Conservation (phyloP, 768 basidiomycete species). For the Amanita exitialis region DNA sequence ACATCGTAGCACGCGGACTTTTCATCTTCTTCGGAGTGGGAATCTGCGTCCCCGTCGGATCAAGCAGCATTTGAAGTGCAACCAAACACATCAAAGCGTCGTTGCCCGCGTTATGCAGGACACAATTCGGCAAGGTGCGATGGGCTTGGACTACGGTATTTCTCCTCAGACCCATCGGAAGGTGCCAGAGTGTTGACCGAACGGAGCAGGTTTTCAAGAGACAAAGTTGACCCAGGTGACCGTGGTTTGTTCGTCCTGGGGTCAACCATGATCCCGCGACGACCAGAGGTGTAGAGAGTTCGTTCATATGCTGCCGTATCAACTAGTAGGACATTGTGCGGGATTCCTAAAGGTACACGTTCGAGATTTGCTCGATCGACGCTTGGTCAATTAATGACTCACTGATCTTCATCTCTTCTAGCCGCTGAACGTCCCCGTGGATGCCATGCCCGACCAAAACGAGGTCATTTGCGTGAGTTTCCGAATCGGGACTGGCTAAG, state of each 20-base stretch:
- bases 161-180: slow-evolving; percentile 10
- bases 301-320: slow-evolving; percentile 61
- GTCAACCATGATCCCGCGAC: slow-evolving; percentile 52
- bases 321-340: slow-evolving; percentile 59
- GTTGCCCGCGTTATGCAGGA: slow-evolving; percentile 70
- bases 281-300: slow-evolving; percentile 45
- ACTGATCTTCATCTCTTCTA: slow-evolving; percentile 81
- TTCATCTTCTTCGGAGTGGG: slow-evolving; percentile 24
- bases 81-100: slow-evolving; percentile 65
- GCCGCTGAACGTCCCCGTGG: slow-evolving; percentile 41
- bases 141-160: slow-evolving; percentile 9
- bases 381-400: slow-evolving; percentile 15
- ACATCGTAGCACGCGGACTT: slow-evolving; percentile 6
- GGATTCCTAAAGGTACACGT: slow-evolving; percentile 41
- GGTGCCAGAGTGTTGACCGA: slow-evolving; percentile 37
- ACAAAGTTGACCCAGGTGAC: slow-evolving; percentile 39
- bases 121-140: slow-evolving; percentile 27
- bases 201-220: slow-evolving; percentile 51
- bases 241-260: slow-evolving; percentile 47
- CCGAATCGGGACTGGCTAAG: slow-evolving; percentile 67
- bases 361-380: background rate
- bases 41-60: slow-evolving; percentile 33
- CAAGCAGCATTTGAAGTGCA: slow-evolving; percentile 58
- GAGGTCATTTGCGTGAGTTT: slow-evolving; percentile 56
- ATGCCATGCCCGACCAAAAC: slow-evolving; percentile 62